Percentiles rank a stretch among this genome's conserved stretches.
phyloP scores from a whole-genome alignment of 164 flowering plant genomes.

The Aristolochia fimbriata region DNA sequence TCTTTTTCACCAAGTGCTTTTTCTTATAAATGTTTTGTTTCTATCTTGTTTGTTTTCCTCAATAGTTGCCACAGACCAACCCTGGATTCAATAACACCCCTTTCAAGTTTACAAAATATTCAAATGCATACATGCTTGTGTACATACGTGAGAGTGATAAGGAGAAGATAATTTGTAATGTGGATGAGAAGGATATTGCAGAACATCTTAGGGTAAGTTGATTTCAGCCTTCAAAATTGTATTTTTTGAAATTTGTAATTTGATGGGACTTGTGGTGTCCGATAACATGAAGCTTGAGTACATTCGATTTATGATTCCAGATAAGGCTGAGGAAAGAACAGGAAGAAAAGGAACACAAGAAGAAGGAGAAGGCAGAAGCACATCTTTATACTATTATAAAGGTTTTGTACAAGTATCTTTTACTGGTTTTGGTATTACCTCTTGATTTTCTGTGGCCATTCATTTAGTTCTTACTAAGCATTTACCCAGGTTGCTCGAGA shows the following conservation, averaged over 20 bases:
- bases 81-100: conserved; percentile 83
- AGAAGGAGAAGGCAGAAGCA: conserved; percentile 78
- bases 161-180: conserved; percentile 38
- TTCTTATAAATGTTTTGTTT: neutral
- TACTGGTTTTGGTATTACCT: neutral
- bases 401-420: conserved; percentile 25
- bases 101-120: conserved; percentile 82
- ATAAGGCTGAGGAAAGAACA: conserved; percentile 82
- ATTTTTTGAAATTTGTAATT: neutral
- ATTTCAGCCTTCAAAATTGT: no score
- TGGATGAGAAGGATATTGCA: conserved; percentile 57
- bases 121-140: conserved; percentile 64
- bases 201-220: conserved; percentile 67
- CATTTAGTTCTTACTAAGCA: neutral
- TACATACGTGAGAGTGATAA: conserved; percentile 49
- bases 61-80: conserved; percentile 78
- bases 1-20: neutral
- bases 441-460: neutral
- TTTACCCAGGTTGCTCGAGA: conserved; percentile 57
- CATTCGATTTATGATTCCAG: conserved; percentile 22
- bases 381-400: conserved; percentile 77
- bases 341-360: conserved; percentile 84
- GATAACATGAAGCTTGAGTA: conserved; percentile 2
- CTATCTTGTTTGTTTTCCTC: conserved; percentile 5
- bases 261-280: neutral